phyloP scores from a whole-genome alignment of 148 eudicot genomes.

The Chenopodium quinoa region DNA sequence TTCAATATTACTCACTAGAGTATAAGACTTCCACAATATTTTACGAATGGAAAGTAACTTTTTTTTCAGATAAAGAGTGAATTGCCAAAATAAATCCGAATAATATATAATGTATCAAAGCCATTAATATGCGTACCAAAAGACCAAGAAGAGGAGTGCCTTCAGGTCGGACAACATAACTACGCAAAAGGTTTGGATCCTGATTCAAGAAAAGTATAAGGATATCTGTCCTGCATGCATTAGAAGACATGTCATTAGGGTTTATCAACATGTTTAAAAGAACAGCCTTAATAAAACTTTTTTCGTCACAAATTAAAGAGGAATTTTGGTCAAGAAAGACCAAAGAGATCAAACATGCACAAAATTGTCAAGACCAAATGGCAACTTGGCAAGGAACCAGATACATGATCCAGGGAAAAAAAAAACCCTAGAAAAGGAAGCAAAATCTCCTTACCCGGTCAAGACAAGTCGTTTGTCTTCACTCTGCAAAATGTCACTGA shows the following conservation, averaged over 20 bases:
- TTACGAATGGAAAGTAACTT: not conserved
- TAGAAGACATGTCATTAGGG: constrained; percentile 29
- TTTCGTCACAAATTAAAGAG: not conserved
- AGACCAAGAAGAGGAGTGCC: constrained; percentile 82
- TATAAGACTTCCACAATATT: not conserved
- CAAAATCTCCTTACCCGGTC: constrained; percentile 57
- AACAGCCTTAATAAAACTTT: not conserved
- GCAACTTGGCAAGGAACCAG: not conserved
- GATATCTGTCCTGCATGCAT: constrained; percentile 98
- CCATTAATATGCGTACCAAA: constrained; percentile 49
- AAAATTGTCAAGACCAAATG: not conserved
- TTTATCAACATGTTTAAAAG: constrained; percentile 1
- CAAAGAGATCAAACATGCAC: not conserved
- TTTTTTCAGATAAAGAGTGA: not conserved
- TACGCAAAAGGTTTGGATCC: constrained; percentile 84
- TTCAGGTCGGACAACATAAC: constrained; percentile 72
- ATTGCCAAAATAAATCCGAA: not conserved
- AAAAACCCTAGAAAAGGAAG: not conserved
- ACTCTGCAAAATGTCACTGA: constrained; percentile 65
- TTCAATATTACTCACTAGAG: not conserved
- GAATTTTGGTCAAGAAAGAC: not conserved
- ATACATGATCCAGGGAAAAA: not conserved
- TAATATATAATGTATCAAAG: not conserved
- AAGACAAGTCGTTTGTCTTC: constrained; percentile 75
- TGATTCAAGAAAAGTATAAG: constrained; percentile 81